A percentile compares a stretch with the other conserved stretches of the same genome.
These are phyloP conservation scores for Sungouiozyma intestinalis DNA, from an alignment of 805 yeast species.

Conservation along the genomic window DNA sequence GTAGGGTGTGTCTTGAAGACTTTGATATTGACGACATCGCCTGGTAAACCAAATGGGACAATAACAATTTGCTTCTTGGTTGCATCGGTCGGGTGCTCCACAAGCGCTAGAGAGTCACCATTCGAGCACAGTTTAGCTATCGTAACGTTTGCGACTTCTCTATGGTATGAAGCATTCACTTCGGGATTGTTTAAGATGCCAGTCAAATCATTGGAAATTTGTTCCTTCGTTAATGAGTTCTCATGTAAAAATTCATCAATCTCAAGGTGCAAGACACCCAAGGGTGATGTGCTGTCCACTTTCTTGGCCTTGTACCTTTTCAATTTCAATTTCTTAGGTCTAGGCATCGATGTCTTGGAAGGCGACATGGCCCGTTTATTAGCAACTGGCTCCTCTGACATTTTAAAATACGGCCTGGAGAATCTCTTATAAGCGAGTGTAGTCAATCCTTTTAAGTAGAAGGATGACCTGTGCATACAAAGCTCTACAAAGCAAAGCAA, in stretches of 20 bases:
- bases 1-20: conserved; percentile 70
- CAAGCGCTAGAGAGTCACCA: conserved; percentile 79
- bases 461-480: neutral
- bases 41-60: conserved; percentile 83
- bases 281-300: conserved; percentile 66
- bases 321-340: conserved; percentile 28
- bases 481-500: neutral
- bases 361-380: conserved; percentile 3
- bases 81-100: conserved; percentile 45
- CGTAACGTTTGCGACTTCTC: conserved; percentile 46
- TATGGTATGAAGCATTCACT: conserved; percentile 40
- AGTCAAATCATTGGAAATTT: conserved; percentile 55
- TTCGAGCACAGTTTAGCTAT: conserved; percentile 55
- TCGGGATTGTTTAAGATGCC: conserved; percentile 50
- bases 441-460: neutral
- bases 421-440: neutral
- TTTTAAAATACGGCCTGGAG: neutral
- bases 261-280: conserved; percentile 70
- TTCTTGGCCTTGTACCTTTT: conserved; percentile 53
- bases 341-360: conserved; percentile 2
- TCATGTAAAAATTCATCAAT: conserved; percentile 47
- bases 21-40: conserved; percentile 61
- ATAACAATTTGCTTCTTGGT: conserved; percentile 49
- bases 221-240: conserved; percentile 33
- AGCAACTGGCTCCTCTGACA: conserved; percentile 2